A percentile compares a stretch with the other conserved stretches of the same genome.
phyloP scores from a whole-genome alignment of 2,329 filamentous ascomycete species.

The Rutstroemia sydowiana region DNA sequence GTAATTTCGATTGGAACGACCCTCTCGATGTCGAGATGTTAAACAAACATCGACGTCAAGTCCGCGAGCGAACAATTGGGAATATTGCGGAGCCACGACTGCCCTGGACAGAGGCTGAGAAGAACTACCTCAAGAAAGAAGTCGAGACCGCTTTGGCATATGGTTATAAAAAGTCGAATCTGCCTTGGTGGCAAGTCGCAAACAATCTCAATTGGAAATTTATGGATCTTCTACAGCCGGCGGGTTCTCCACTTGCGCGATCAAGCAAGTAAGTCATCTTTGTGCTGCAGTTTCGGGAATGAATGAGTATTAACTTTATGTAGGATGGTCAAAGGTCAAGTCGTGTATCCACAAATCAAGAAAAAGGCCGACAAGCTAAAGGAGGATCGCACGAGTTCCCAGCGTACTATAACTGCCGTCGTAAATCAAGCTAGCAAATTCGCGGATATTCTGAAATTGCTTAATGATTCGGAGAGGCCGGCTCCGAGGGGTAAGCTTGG shows the following conservation, averaged over 20 bases:
- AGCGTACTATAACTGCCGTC: background rate
- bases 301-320: too few species aligned
- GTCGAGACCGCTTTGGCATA: background rate
- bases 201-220: slow-evolving; percentile 3
- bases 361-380: background rate
- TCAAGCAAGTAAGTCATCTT: slow-evolving; percentile 3
- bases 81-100: background rate
- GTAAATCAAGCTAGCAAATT: slow-evolving; percentile 2
- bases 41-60: slow-evolving; percentile 10
- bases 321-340: background rate
- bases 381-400: background rate
- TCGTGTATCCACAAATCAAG: background rate
- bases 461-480: background rate
- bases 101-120: slow-evolving; percentile 9
- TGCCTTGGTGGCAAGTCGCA: slow-evolving; percentile 5
- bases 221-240: background rate
- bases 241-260: background rate
- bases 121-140: slow-evolving; percentile 1
- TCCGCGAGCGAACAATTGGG: background rate
- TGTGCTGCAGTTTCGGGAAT: too few species aligned
- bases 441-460: background rate
- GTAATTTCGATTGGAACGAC: slow-evolving; percentile 11
- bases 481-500: background rate
- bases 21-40: background rate
- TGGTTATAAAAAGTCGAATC: background rate